Percentiles rank a stretch among this genome's conserved stretches.
Evolutionary conservation across 345 rosid species (phyloP).

Genomic region (Eucalyptus erythrocorys): DNA sequence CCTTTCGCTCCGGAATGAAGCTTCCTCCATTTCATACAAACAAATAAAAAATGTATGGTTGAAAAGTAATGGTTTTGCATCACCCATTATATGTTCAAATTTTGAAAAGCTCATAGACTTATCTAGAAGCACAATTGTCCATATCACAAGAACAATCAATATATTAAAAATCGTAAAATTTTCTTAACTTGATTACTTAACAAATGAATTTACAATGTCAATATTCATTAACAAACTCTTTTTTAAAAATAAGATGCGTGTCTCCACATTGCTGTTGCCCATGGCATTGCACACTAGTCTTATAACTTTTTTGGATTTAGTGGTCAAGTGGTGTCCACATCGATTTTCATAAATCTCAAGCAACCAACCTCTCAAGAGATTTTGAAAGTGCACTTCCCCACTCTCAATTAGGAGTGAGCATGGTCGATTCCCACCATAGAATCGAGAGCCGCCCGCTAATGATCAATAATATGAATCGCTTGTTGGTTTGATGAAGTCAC

Average conservation of each 20-base stretch:
- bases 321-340: not conserved
- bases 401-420: not conserved
- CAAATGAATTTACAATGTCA: accelerated
- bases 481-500: too few species aligned
- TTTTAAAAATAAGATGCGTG: not conserved
- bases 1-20: not conserved
- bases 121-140: not conserved
- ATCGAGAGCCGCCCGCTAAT: accelerated
- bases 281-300: not conserved
- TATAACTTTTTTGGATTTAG: accelerated
- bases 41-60: not conserved
- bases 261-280: not conserved
- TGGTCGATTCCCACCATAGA: too few species aligned
- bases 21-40: not conserved
- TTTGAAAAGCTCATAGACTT: not conserved
- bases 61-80: not conserved
- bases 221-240: not conserved
- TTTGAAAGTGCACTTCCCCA: too few species aligned
- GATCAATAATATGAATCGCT: too few species aligned
- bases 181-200: not conserved
- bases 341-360: not conserved
- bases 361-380: not conserved
- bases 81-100: not conserved
- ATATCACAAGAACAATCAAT: not conserved
- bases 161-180: not conserved